Conservation (phyloP, 805 yeast genomes). For the Blastobotrys terrestris region DNA sequence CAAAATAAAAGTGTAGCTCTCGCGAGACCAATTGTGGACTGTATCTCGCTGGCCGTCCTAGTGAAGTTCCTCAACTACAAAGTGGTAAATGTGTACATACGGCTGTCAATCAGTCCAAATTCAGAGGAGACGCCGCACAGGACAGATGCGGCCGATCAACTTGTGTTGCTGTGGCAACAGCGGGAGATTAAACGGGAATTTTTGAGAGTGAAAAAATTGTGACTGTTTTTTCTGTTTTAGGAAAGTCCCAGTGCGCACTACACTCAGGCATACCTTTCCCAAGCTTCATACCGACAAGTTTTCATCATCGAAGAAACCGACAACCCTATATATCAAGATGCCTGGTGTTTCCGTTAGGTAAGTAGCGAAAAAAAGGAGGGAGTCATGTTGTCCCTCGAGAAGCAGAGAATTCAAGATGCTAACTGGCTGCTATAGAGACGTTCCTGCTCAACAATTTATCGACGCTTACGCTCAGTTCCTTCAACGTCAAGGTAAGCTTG, state of each 20-base stretch:
- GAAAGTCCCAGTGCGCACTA: constrained; percentile 1
- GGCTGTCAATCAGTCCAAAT: too few relatives aligned
- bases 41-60: too few relatives aligned
- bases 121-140: too few relatives aligned
- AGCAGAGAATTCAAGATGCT: neutral
- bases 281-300: neutral
- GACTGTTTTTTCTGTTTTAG: constrained; percentile 3
- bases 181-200: neutral
- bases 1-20: neutral
- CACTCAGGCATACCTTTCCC: neutral
- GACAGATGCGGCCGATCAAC: too few relatives aligned
- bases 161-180: too few relatives aligned
- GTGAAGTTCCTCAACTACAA: too few relatives aligned
- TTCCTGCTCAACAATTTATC: constrained; percentile 99
- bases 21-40: too few relatives aligned
- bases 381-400: constrained; percentile 1
- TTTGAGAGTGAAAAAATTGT: neutral
- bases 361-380: constrained; percentile 44
- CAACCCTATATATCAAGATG: constrained; percentile 38
- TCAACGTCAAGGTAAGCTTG: constrained; percentile 99
- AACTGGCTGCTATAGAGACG: constrained; percentile 68
- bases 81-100: too few relatives aligned
- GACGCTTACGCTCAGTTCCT: constrained; percentile 99
- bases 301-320: neutral
- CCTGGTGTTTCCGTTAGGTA: constrained; percentile 98